These are phyloP conservation scores for Penicillium lividum DNA, from an alignment of 495 filamentous ascomycete genomes.

Conservation along the genomic window DNA sequence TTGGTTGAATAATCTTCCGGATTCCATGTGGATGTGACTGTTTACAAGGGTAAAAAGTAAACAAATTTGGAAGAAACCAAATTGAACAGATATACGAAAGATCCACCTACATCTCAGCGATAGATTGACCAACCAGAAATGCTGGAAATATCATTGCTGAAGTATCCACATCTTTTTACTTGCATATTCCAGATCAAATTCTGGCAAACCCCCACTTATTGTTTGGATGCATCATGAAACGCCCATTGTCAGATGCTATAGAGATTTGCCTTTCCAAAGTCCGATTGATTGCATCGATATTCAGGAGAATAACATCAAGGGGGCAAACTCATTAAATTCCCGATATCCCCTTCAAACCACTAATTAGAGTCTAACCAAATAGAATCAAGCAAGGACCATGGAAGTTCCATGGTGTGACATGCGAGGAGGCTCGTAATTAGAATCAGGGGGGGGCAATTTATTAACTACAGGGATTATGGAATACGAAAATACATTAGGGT, in stretches of 20 bases:
- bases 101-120: neutral
- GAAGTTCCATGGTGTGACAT: conserved; percentile 27
- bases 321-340: conserved; percentile 5
- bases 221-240: conserved; percentile 27
- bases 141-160: neutral
- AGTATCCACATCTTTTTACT: conserved; percentile 3
- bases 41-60: conserved; percentile 11
- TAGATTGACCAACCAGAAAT: neutral
- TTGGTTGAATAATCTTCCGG: conserved; percentile 17
- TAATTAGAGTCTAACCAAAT: conserved; percentile 25
- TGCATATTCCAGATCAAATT: conserved; percentile 24
- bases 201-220: neutral
- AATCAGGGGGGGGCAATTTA: neutral
- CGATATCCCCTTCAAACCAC: neutral
- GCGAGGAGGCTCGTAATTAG: conserved; percentile 27
- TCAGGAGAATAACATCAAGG: conserved; percentile 32
- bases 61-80: neutral
- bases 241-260: conserved; percentile 11
- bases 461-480: neutral
- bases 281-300: conserved; percentile 24
- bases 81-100: neutral
- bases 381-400: conserved; percentile 45
- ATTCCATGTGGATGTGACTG: conserved; percentile 20
- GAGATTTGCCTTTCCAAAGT: neutral
- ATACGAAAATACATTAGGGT: neutral